Conservation (phyloP, 2,329 filamentous ascomycete species). For the Xylariaceae sp. region DNA sequence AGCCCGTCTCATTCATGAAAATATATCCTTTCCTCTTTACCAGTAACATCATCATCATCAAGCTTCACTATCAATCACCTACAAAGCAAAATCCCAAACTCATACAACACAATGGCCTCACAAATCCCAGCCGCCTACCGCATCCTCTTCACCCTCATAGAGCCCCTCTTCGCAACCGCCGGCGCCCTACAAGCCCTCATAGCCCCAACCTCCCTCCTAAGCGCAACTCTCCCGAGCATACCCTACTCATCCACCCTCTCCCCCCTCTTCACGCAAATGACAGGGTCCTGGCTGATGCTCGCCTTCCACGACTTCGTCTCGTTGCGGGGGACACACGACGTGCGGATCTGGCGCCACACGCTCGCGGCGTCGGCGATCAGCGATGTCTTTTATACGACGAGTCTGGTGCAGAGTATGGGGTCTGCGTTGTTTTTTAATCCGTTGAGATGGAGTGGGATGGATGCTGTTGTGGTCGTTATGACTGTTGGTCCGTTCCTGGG, state of each 20-base stretch:
- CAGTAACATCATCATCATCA: too few relatives aligned
- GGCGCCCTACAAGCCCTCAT: constrained; percentile 20
- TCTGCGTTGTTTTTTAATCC: constrained; percentile 17
- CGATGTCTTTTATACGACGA: constrained; percentile 20
- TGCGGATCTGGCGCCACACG: constrained; percentile 20
- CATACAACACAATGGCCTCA: background rate
- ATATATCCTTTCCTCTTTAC: too few relatives aligned
- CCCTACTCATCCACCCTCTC: constrained; percentile 15
- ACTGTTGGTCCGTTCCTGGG: constrained; percentile 20
- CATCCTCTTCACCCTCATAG: constrained; percentile 20
- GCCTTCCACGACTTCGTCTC: constrained; percentile 22
- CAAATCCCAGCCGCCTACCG: constrained; percentile 21
- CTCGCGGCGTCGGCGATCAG: constrained; percentile 21
- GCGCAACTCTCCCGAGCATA: constrained; percentile 15
- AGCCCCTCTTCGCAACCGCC: constrained; percentile 19
- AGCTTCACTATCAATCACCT: too few relatives aligned
- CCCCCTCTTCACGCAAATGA: constrained; percentile 22
- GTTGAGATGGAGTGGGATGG: constrained; percentile 14
- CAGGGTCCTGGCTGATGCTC: constrained; percentile 23
- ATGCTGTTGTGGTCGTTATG: constrained; percentile 13
- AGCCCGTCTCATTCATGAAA: too few relatives aligned
- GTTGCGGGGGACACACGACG: constrained; percentile 14
- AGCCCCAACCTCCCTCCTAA: constrained; percentile 11
- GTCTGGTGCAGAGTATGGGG: constrained; percentile 21
- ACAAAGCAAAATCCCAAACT: too few relatives aligned